Evolutionary conservation across 306 rosid genomes (phyloP).

Genomic region (Gillenia trifoliata): DNA sequence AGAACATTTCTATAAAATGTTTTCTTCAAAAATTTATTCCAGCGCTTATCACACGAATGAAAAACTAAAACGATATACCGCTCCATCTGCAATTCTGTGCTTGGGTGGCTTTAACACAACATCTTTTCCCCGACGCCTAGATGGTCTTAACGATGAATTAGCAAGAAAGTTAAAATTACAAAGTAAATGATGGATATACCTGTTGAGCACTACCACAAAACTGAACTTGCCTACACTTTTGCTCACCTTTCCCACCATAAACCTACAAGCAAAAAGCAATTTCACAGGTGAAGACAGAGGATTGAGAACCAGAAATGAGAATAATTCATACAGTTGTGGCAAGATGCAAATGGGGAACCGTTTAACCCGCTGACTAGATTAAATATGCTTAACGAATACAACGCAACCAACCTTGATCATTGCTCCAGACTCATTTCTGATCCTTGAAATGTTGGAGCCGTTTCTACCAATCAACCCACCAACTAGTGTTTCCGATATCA

Average conservation of each 20-base stretch:
- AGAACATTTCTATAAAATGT: neutral
- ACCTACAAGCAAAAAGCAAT: constrained; percentile 52
- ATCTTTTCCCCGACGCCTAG: neutral
- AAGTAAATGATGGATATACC: constrained; percentile 27
- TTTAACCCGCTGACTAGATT: neutral
- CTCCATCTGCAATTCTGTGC: neutral
- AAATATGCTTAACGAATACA: neutral
- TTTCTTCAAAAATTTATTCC: neutral
- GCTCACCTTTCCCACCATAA: constrained; percentile 91
- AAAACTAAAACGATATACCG: neutral
- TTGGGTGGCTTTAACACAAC: neutral
- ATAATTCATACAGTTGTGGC: neutral
- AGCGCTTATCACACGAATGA: neutral
- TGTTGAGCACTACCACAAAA: constrained; percentile 86
- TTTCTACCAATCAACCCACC: constrained; percentile 91
- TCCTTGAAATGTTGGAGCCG: constrained; percentile 89
- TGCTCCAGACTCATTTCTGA: constrained; percentile 93
- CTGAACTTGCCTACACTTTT: constrained; percentile 80
- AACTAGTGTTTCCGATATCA: constrained; percentile 92
- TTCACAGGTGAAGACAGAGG: neutral
- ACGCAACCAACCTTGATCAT: constrained; percentile 64
- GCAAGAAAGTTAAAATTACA: neutral
- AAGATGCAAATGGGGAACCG: neutral
- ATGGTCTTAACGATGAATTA: neutral
- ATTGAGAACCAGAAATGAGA: neutral